A percentile compares a stretch with the other conserved stretches of the same genome.
Conservation (phyloP, 1,284 basidiomycete species). For the Apiotrichum akiyoshidainum region DNA sequence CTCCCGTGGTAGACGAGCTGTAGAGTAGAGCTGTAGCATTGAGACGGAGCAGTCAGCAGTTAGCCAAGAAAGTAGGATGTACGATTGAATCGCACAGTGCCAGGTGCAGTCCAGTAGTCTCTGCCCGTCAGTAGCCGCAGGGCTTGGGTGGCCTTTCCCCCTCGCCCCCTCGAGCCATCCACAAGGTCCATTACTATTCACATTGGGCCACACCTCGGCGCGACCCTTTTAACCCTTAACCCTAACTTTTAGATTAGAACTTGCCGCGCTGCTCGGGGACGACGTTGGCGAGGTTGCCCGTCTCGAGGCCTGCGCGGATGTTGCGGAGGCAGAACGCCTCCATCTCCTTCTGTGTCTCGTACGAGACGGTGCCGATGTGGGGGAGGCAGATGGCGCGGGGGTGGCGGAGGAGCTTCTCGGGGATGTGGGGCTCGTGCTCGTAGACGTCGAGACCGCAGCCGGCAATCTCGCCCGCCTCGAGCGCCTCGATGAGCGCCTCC, state of each 20-base stretch:
- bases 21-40: too few species aligned
- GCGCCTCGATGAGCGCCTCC: conserved; percentile 25
- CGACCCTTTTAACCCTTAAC: too few species aligned
- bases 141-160: too few species aligned
- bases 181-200: too few species aligned
- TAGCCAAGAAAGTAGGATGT: too few species aligned
- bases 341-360: conserved; percentile 75
- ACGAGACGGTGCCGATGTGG: conserved; percentile 78
- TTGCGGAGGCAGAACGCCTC: conserved; percentile 27
- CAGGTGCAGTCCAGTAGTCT: too few species aligned
- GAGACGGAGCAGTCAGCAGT: too few species aligned
- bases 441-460: conserved; percentile 38
- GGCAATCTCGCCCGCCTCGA: conserved; percentile 23
- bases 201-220: too few species aligned
- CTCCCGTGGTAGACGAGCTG: conserved; percentile 2
- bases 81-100: too few species aligned
- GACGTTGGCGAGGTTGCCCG: conserved; percentile 21
- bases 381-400: conserved; percentile 75
- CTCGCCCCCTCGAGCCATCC: too few species aligned
- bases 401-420: conserved; percentile 52
- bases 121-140: too few species aligned
- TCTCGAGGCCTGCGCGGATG: conserved; percentile 19
- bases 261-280: conserved; percentile 25
- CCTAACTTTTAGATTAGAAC: neutral
- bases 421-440: conserved; percentile 33